Evolutionary conservation across 805 yeast genomes (phyloP).

Genomic region (Brettanomyces nanus): DNA sequence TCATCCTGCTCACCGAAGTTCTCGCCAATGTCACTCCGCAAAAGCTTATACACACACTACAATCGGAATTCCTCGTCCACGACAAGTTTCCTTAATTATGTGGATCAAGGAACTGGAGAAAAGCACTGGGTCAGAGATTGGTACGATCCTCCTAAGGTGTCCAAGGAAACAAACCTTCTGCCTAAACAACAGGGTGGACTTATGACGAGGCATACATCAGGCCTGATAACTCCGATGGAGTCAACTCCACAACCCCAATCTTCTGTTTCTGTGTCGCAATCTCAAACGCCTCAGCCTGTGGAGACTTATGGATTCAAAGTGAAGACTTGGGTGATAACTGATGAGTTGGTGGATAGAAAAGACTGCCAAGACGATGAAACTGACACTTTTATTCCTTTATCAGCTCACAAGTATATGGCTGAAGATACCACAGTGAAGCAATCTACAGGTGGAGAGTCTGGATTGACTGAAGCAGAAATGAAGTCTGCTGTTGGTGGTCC

Average conservation of each 20-base stretch:
- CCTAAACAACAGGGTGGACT: conserved; percentile 1
- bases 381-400: conserved; percentile 2
- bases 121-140: conserved; percentile 26
- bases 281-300: conserved; percentile 21
- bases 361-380: conserved; percentile 4
- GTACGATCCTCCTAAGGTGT: conserved; percentile 23
- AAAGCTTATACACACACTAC: conserved; percentile 28
- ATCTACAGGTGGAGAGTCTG: conserved; percentile 17
- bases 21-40: conserved; percentile 29
- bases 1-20: no score
- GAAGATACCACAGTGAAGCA: conserved; percentile 3
- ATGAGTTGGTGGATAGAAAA: conserved; percentile 1
- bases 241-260: conserved; percentile 20
- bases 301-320: conserved; percentile 25
- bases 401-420: not conserved
- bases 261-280: conserved; percentile 10
- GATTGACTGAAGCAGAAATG: conserved; percentile 31
- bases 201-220: conserved; percentile 13
- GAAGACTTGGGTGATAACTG: conserved; percentile 26
- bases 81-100: conserved; percentile 11
- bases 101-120: conserved; percentile 13
- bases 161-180: conserved; percentile 1
- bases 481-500: conserved; percentile 35
- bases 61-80: conserved; percentile 20
- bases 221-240: conserved; percentile 15